phyloP scores from a whole-genome alignment of 2,329 filamentous ascomycete genomes.

The Chaetomium globosum region DNA sequence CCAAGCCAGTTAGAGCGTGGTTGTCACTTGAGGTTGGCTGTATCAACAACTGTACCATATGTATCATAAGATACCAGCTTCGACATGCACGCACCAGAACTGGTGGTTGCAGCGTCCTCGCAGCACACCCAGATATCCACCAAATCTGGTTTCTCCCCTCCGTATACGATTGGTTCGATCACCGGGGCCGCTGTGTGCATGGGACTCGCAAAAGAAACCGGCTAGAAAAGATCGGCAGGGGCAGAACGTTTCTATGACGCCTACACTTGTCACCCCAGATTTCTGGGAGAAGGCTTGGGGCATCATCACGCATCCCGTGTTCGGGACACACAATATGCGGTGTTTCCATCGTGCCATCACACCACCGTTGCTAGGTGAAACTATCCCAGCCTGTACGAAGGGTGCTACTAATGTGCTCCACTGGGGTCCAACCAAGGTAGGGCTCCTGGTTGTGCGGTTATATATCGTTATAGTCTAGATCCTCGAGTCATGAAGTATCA shows the following conservation, averaged over 20 bases:
- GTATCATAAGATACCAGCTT: conserved; percentile 3
- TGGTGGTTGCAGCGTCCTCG: neutral
- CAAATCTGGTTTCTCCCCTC: conserved; percentile 4
- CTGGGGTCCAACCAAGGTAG: neutral
- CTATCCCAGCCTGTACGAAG: neutral
- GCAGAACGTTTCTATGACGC: neutral
- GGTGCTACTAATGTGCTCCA: neutral
- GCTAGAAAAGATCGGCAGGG: conserved; percentile 15
- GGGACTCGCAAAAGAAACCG: neutral
- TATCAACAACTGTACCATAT: conserved; percentile 14
- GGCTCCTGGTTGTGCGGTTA: neutral
- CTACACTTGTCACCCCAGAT: neutral
- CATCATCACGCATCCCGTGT: neutral
- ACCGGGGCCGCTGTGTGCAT: neutral
- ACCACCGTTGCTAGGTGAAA: neutral
- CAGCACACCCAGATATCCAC: conserved; percentile 12
- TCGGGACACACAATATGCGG: neutral
- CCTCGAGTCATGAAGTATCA: conserved; percentile 17
- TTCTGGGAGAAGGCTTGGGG: neutral
- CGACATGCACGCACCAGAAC: neutral
- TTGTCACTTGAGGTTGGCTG: neutral
- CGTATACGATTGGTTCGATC: conserved; percentile 11
- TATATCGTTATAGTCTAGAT: conserved; percentile 7
- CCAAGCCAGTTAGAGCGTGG: neutral
- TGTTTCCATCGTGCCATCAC: neutral